A percentile compares a stretch with the other conserved stretches of the same genome.
These are phyloP conservation scores for Spinacia oleracea DNA, from an alignment of 179 eudicot species.

Conservation along the genomic window DNA sequence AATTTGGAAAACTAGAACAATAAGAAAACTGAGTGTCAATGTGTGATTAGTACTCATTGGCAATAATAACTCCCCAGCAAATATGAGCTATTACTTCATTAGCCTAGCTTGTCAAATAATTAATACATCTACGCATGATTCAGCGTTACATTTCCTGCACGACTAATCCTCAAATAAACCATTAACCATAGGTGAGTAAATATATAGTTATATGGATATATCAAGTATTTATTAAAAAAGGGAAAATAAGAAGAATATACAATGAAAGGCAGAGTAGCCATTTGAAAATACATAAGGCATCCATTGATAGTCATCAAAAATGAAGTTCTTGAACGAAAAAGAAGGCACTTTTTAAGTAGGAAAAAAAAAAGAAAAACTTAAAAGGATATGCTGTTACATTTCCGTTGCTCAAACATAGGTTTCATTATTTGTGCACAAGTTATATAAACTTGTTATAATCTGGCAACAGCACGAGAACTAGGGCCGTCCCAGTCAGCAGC, in stretches of 20 bases:
- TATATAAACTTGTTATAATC: conserved; percentile 48
- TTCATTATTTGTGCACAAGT: conserved; percentile 12
- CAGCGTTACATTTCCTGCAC: neutral
- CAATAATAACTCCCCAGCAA: too few species aligned
- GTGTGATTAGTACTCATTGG: too few species aligned
- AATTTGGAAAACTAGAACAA: too few species aligned
- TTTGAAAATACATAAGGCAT: conserved; percentile 38
- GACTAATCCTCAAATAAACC: neutral
- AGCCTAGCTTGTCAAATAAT: too few species aligned
- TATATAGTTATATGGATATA: neutral
- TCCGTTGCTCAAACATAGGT: conserved; percentile 17
- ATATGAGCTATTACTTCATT: too few species aligned
- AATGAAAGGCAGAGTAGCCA: conserved; percentile 44
- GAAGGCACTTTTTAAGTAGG: conserved; percentile 17
- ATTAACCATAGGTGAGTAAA: neutral
- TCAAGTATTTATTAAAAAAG: neutral
- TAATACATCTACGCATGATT: too few species aligned
- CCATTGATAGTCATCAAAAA: conserved; percentile 30
- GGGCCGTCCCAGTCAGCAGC: conserved; percentile 67
- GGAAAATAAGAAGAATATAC: conserved; percentile 28
- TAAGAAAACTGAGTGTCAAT: too few species aligned
- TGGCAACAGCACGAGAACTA: conserved; percentile 38
- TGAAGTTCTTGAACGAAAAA: conserved; percentile 28
- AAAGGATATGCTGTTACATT: conserved; percentile 10
- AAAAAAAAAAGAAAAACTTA: neutral